Base-by-base conservation (phyloP, 208 protist species). In the Porcisia hertigi region DNA sequence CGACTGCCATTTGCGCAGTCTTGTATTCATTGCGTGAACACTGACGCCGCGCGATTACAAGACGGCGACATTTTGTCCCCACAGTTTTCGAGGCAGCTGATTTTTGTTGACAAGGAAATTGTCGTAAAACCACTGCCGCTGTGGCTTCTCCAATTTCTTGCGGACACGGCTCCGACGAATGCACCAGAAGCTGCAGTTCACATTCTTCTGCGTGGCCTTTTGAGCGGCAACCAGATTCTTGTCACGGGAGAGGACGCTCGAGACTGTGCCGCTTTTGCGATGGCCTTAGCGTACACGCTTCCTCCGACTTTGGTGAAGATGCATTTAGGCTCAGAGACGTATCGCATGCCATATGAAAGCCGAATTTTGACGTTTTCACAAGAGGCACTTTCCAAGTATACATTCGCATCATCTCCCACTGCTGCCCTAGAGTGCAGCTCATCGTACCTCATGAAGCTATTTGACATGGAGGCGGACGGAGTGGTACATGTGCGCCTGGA, bases 201-300 rank as follows among this genome's bases (percentile, higher is more conserved):
- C n/a, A n/a, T 59, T 23, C 78, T 96, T 72, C 59, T 96, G 52
- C 25, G 72, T 30, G 85, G 87, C 11, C 81, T 96, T 9, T 91
- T 94, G n/a, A 78, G 69, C 53, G 92, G 92, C 0, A 89, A 89
- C 36, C 92, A 96, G 78, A 88, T 96, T 65, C 5, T 94, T 39
- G 78, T 96, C 30, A 82, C 81, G 6, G 86, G 88, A 11, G 71
- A 75, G 3, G 65, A 86, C 59, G 79, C 80, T 36, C 64, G 67
- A 30, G 81, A 88, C 36, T 85, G 81, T 52, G 90, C 89, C 7
- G 86, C 84, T 41, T 75, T 96, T 9, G 89, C 78, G 16, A 65
- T 93, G 71, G 67, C 89, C 0, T 71, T 96, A 43, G 79, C 90
- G 30, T 80, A 86, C 54, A 78, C 88, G 36, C 71, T 96, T 54